These are phyloP conservation scores for Eimeria praecox DNA, from an alignment of 169 alveolate genomes.

Conservation along the genomic window DNA sequence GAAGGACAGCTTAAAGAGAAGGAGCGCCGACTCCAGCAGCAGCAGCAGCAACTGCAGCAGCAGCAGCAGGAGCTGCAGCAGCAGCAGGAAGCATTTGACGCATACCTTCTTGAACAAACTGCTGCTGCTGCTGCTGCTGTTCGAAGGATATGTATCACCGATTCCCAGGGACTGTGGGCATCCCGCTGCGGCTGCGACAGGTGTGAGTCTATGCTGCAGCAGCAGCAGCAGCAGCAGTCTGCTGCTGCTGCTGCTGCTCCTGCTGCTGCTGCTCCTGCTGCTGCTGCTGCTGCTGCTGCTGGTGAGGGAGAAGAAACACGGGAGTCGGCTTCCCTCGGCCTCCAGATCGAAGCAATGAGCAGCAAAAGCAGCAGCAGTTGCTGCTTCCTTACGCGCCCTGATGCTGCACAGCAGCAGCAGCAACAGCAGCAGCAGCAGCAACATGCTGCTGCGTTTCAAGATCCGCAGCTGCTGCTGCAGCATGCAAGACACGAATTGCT, in stretches of 20 bases:
- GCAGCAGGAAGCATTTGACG: slow-evolving; percentile 51
- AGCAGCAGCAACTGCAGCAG: slow-evolving; percentile 23
- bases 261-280: slow-evolving; percentile 7
- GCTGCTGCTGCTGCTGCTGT: slow-evolving; percentile 67
- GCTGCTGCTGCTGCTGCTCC: slow-evolving; percentile 36
- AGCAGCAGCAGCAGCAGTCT: not conserved
- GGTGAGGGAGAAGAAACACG: not conserved
- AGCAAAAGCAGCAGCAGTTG: slow-evolving; percentile 49
- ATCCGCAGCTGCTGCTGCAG: slow-evolving; percentile 29
- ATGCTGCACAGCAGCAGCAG: slow-evolving; percentile 23
- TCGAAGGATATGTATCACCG: not conserved
- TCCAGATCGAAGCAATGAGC: not conserved
- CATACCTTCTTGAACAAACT: slow-evolving; percentile 50
- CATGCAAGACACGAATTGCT: not conserved
- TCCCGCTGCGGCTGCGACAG: slow-evolving; percentile 74
- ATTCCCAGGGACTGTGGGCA: slow-evolving; percentile 57
- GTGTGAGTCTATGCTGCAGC: not conserved
- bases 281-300: slow-evolving; percentile 39
- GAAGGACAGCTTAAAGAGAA: slow-evolving; percentile 37
- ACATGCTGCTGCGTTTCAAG: not conserved
- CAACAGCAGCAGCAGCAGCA: slow-evolving; percentile 16
- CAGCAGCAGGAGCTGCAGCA: slow-evolving; percentile 76
- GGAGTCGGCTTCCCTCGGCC: not conserved
- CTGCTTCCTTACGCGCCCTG: not conserved
- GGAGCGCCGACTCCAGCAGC: slow-evolving; percentile 64